phyloP scores from a whole-genome alignment of 2,329 filamentous ascomycete species.

The Aureobasidium sp. region DNA sequence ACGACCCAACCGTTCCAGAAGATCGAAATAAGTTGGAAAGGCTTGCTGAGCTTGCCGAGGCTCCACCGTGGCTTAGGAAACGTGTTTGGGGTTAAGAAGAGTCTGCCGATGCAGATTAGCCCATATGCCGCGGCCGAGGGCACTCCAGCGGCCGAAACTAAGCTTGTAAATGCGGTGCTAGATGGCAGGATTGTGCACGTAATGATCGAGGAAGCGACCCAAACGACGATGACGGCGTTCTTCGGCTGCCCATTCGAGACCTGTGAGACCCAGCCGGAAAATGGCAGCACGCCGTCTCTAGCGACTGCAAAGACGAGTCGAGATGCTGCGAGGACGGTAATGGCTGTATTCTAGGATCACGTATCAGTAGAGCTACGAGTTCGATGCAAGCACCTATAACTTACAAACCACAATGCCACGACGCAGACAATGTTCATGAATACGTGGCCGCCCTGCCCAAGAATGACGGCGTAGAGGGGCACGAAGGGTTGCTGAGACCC shows the following conservation, averaged over 20 bases:
- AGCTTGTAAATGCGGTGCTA: slow-evolving; percentile 34
- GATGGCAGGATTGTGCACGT: slow-evolving; percentile 55
- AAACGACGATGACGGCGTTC: slow-evolving; percentile 55
- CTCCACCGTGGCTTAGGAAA: slow-evolving; percentile 32
- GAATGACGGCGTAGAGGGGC: slow-evolving; percentile 49
- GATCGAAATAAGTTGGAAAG: slow-evolving; percentile 30
- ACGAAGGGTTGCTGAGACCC: slow-evolving; percentile 54
- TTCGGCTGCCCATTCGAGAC: slow-evolving; percentile 52
- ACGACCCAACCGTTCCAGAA: slow-evolving; percentile 35
- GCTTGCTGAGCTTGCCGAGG: slow-evolving; percentile 31
- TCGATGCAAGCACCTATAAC: too few species aligned
- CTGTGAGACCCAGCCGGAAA: slow-evolving; percentile 50
- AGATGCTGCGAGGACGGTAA: slow-evolving; percentile 53
- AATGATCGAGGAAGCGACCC: slow-evolving; percentile 46
- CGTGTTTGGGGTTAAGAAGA: slow-evolving; percentile 30
- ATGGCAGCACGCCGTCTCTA: slow-evolving; percentile 54
- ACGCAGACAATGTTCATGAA: slow-evolving; percentile 55
- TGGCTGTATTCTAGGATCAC: slow-evolving; percentile 43
- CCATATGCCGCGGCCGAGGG: slow-evolving; percentile 38
- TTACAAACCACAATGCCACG: slow-evolving; percentile 35
- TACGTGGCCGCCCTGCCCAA: slow-evolving; percentile 51
- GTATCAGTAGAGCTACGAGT: too few species aligned
- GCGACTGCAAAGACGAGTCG: slow-evolving; percentile 58
- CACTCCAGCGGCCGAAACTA: slow-evolving; percentile 34
- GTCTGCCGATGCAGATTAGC: slow-evolving; percentile 36